These are phyloP conservation scores for Mortierella sp. DNA, from an alignment of 371 early-diverging fungal genomes.

Conservation along the genomic window DNA sequence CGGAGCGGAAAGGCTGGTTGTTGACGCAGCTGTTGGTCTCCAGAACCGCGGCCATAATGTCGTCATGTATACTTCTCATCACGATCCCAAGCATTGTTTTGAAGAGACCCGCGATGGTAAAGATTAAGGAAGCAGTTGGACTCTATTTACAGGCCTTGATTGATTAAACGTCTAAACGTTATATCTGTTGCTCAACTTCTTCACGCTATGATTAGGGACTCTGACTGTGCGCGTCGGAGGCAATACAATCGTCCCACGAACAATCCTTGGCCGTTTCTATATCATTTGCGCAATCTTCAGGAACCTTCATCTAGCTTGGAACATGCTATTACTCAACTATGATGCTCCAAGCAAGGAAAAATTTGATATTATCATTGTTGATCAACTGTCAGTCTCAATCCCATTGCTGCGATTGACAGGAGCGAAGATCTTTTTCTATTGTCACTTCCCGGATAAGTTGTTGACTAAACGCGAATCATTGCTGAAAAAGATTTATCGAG, in stretches of 20 bases:
- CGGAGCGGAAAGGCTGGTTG: constrained; percentile 96
- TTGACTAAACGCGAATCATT: constrained; percentile 74
- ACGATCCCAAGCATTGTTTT: constrained; percentile 91
- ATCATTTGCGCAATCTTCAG: constrained; percentile 89
- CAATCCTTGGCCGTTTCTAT: constrained; percentile 76
- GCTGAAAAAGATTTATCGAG: constrained; percentile 82
- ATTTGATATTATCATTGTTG: constrained; percentile 89
- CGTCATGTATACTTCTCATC: constrained; percentile 90
- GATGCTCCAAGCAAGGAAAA: constrained; percentile 31
- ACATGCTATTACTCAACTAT: constrained; percentile 59
- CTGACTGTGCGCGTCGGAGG: constrained; percentile 81
- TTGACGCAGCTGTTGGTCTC: constrained; percentile 92
- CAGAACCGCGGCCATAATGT: constrained; percentile 86
- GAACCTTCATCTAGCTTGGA: constrained; percentile 74
- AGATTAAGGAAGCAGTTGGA: neutral
- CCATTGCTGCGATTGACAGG: constrained; percentile 81
- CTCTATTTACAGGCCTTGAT: neutral
- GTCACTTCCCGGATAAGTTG: constrained; percentile 96
- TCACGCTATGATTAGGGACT: constrained; percentile 65
- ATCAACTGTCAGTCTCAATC: constrained; percentile 90
- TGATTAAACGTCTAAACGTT: neutral
- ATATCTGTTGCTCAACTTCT: neutral
- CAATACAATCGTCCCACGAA: constrained; percentile 78
- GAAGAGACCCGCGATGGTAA: constrained; percentile 91
- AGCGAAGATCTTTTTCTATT: constrained; percentile 90